These are phyloP conservation scores for Populus tremula DNA, from an alignment of 345 rosid genomes.

Conservation along the genomic window DNA sequence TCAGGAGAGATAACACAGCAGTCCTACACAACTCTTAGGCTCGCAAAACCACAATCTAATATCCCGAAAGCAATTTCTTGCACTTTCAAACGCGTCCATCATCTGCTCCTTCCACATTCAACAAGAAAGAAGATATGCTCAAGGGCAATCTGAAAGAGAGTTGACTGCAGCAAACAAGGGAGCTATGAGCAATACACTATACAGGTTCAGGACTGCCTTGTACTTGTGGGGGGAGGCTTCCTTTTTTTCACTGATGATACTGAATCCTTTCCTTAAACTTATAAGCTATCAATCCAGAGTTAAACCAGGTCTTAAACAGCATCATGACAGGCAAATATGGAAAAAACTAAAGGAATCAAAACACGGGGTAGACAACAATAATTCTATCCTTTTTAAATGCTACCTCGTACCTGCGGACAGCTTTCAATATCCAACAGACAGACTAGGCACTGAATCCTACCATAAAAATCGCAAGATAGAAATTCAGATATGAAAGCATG, in stretches of 20 bases:
- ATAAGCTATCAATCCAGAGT: not conserved
- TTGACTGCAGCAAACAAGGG: not conserved
- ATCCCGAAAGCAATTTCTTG: not conserved
- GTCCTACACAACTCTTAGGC: not conserved
- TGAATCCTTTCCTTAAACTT: not conserved
- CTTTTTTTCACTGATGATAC: too few relatives aligned
- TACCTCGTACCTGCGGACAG: not conserved
- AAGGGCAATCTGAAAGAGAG: not conserved
- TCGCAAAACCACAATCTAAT: not conserved
- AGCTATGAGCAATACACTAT: not conserved
- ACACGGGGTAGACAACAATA: not conserved
- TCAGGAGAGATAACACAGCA: not conserved
- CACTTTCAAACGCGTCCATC: not conserved
- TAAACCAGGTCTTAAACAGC: not conserved
- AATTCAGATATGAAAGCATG: too few relatives aligned
- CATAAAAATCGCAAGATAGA: not conserved
- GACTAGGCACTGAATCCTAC: not conserved
- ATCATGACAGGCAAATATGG: not conserved
- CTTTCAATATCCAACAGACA: not conserved
- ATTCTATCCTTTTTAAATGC: not conserved
- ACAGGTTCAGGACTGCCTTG: too few relatives aligned
- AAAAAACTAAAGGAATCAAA: not conserved
- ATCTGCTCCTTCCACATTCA: not conserved
- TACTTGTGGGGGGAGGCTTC: too few relatives aligned
- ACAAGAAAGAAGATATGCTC: not conserved